A percentile compares a stretch with the other conserved stretches of the same genome.
Evolutionary conservation across 1,284 basidiomycete genomes (phyloP).

Genomic region (Schizophyllum amplum): DNA sequence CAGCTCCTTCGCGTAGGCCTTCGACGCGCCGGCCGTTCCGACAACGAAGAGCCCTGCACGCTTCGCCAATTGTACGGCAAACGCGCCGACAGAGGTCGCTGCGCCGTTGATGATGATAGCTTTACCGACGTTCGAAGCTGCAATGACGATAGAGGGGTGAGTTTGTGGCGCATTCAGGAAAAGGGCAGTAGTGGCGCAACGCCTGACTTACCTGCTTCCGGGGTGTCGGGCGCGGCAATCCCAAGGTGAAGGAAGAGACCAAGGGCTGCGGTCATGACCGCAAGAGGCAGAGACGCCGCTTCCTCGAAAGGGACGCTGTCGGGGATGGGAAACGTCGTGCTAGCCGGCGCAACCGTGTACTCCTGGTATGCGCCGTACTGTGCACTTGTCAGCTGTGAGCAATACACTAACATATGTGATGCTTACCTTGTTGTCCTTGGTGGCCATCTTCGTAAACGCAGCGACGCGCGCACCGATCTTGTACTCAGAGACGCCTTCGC

Average conservation of each 20-base stretch:
- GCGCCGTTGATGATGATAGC: background rate
- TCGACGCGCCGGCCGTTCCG: background rate
- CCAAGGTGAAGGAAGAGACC: background rate
- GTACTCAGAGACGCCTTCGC: conserved; percentile 24
- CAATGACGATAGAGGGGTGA: background rate
- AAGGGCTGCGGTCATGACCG: background rate
- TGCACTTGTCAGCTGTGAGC: background rate
- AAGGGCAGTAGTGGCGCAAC: background rate
- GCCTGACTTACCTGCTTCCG: background rate
- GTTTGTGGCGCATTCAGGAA: background rate
- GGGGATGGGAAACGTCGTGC: background rate
- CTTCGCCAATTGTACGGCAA: background rate
- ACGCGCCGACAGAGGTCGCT: background rate
- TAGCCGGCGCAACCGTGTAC: background rate
- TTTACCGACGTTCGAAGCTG: background rate
- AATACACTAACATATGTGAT: background rate
- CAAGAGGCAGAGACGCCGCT: background rate
- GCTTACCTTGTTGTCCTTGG: background rate
- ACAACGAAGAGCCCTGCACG: background rate
- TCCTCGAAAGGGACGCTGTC: background rate
- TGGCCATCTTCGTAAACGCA: conserved; percentile 4
- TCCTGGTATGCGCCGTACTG: background rate
- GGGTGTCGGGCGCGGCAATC: background rate
- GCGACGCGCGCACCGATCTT: conserved; percentile 32
- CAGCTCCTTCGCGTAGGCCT: background rate